Evolutionary conservation across 2,329 filamentous ascomycete species (phyloP), one percentile per base, ranked within the genome.

Genomic region (Aciculosporium take): DNA sequence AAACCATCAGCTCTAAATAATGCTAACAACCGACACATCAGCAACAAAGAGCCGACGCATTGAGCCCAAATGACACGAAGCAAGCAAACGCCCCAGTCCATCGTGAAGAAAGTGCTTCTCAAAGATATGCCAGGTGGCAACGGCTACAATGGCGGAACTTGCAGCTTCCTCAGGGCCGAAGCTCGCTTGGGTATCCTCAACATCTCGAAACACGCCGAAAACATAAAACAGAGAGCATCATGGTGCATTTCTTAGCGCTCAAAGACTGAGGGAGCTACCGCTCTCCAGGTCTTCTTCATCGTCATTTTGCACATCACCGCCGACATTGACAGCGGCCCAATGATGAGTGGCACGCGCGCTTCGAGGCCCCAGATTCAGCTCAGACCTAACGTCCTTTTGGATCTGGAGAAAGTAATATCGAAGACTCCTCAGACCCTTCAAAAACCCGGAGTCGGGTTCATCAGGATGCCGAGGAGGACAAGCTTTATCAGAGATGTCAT

Each of bases 381-480:
- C 69, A 8, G 58, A 56, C 39, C 72, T 62, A 30, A n/a, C 72
- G 48, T 96, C 88, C 51, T 75, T 76, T 65, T 91, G 81, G 40
- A 98, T 95, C 42, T 79, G 76, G 51, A 88, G 71, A 53, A 98
- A 94, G 58, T 95, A 96, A 56, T 78, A 74, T 43, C 78, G 74
- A 49, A 98, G 64, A 3, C 79, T 85, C 39, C 80, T 71, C 44
- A 98, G 62, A 0, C 91, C 91, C 42, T 88, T 80, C 31, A 98
- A 66, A 54, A 96, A 98, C 0, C 91, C 91, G 23, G 79, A 74
- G 51, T 98, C 91, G 6, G 94, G 79, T 45, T 85, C 80, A 28
- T 81, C 66, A 0, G 85, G 84, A 55, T 93, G 76, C 45, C 76
- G 72, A 4, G 91, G 91, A 12, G 91, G 91, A 51, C 89, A 95